These are phyloP conservation scores for Penicillium longicatenatum DNA, from an alignment of 495 filamentous ascomycete species.

Conservation along the genomic window DNA sequence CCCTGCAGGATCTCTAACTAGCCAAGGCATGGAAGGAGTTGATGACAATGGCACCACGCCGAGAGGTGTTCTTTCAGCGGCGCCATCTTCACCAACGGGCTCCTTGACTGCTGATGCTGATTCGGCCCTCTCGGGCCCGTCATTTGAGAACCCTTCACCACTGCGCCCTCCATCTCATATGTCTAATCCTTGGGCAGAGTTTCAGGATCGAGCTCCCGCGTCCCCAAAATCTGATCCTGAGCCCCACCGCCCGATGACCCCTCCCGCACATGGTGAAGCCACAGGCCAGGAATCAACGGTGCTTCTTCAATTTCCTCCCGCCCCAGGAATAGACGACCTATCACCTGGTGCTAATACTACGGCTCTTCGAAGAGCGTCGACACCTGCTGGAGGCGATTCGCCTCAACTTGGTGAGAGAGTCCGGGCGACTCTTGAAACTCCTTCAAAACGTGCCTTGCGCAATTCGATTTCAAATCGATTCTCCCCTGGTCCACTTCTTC, in stretches of 20 bases:
- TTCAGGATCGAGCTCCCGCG: constrained; percentile 15
- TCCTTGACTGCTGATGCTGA: constrained; percentile 37
- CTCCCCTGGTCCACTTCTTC: constrained; percentile 38
- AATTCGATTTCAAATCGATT: constrained; percentile 46
- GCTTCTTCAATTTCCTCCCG: constrained; percentile 41
- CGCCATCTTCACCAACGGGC: constrained; percentile 34
- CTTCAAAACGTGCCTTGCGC: constrained; percentile 33
- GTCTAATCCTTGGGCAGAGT: constrained; percentile 46
- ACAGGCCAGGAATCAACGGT: constrained; percentile 36
- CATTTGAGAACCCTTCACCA: constrained; percentile 33
- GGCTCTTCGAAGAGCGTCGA: constrained; percentile 21
- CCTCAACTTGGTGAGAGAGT: constrained; percentile 19
- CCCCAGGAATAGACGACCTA: constrained; percentile 35
- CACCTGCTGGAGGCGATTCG: constrained; percentile 18
- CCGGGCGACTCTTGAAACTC: constrained; percentile 36
- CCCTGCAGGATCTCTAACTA: constrained; percentile 37
- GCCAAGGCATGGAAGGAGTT: constrained; percentile 35
- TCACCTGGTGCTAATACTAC: constrained; percentile 9
- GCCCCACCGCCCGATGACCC: constrained; percentile 32
- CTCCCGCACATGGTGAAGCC: constrained; percentile 22
- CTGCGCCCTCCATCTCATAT: constrained; percentile 38
- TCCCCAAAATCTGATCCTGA: constrained; percentile 29
- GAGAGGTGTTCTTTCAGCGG: constrained; percentile 35
- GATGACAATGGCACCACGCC: constrained; percentile 41
- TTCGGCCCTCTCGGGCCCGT: constrained; percentile 33